Percentiles rank a stretch among this genome's conserved stretches.
These are phyloP conservation scores for Populus deltoides DNA, from an alignment of 345 rosid genomes.

Conservation along the genomic window DNA sequence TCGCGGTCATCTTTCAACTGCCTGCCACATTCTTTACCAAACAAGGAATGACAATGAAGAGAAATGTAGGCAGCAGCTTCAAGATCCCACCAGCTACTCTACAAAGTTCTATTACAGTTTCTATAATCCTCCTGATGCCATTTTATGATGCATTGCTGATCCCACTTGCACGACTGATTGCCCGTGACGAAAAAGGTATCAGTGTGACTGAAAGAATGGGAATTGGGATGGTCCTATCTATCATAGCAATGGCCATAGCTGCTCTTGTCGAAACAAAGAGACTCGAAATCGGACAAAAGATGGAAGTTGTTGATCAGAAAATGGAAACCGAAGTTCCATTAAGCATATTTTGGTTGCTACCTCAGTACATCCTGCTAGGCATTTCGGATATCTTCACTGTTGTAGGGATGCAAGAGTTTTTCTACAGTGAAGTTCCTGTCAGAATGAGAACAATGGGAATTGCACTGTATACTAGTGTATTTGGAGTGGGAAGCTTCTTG, in stretches of 20 bases:
- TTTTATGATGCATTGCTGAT: conserved; percentile 62
- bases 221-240: conserved; percentile 74
- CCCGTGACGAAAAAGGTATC: conserved; percentile 50
- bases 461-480: conserved; percentile 83
- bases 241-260: conserved; percentile 76
- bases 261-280: conserved; percentile 77
- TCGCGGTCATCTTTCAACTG: conserved; percentile 85
- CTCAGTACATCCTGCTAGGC: conserved; percentile 82
- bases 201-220: conserved; percentile 83
- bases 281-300: conserved; percentile 37
- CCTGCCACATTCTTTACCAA: conserved; percentile 88
- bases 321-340: conserved; percentile 30
- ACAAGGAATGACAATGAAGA: conserved; percentile 83
- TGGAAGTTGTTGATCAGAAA: conserved; percentile 17
- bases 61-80: conserved; percentile 64
- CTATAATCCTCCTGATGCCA: conserved; percentile 85
- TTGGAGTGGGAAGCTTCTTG: conserved; percentile 87
- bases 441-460: conserved; percentile 92
- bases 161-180: conserved; percentile 45
- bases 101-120: conserved; percentile 83
- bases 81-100: conserved; percentile 91
- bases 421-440: conserved; percentile 79
- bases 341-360: conserved; percentile 81
- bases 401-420: conserved; percentile 97
- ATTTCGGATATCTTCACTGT: conserved; percentile 90